A percentile compares a stretch with the other conserved stretches of the same genome.
Conservation (phyloP, 257 asterid species). For the Scutellaria galericulata region DNA sequence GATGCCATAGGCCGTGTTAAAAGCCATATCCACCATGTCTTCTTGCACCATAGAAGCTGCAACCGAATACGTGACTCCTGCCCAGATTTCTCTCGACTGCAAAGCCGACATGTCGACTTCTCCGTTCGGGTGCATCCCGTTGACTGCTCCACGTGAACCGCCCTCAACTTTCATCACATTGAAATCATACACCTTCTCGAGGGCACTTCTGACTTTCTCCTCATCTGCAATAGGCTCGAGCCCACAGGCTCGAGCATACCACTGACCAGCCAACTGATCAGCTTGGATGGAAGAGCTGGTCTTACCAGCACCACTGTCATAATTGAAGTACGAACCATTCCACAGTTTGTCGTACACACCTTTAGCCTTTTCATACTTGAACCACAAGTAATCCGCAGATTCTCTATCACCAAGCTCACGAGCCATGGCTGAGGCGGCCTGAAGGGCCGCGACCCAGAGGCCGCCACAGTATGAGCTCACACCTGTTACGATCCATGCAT, state of each 20-base stretch:
- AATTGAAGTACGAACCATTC: slow-evolving; percentile 81
- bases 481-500: slow-evolving; percentile 72
- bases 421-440: slow-evolving; percentile 85
- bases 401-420: slow-evolving; percentile 63
- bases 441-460: slow-evolving; percentile 81
- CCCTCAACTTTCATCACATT: slow-evolving; percentile 67
- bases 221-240: slow-evolving; percentile 70
- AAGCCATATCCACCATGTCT: slow-evolving; percentile 61
- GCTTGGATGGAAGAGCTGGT: slow-evolving; percentile 75
- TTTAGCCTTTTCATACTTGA: slow-evolving; percentile 66
- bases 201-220: slow-evolving; percentile 56
- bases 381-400: slow-evolving; percentile 66
- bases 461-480: slow-evolving; percentile 82
- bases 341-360: slow-evolving; percentile 60
- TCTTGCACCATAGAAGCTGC: slow-evolving; percentile 81
- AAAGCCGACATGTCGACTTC: slow-evolving; percentile 60
- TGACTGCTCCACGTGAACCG: slow-evolving; percentile 71
- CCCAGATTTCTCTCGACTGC: slow-evolving; percentile 84
- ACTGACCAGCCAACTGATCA: slow-evolving; percentile 86
- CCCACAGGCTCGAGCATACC: slow-evolving; percentile 83
- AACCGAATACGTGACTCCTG: slow-evolving; percentile 76
- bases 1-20: slow-evolving; percentile 68
- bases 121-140: slow-evolving; percentile 75
- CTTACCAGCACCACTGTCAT: slow-evolving; percentile 53
- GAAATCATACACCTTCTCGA: slow-evolving; percentile 56